Evolutionary conservation across 768 basidiomycete species (phyloP), one percentile per base, ranked within the genome.

Genomic region (Naganishia kalamii): DNA sequence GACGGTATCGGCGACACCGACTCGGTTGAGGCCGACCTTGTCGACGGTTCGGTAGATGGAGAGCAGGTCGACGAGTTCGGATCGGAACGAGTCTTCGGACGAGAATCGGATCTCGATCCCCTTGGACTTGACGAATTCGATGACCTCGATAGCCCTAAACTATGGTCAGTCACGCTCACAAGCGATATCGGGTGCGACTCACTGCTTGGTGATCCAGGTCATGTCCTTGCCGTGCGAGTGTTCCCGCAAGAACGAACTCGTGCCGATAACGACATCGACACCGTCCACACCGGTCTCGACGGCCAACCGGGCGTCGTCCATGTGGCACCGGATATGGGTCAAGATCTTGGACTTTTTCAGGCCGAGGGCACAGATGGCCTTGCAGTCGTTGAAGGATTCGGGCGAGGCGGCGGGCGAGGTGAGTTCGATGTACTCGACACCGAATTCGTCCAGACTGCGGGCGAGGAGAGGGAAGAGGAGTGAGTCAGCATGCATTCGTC

Each of bases 221-320:
- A 99, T 99, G 79, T 98, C 96, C 85, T 98, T 99, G 75, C 96
- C 96, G 79, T 99, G 96, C 29, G 94, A 97, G 85, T 98, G 96
- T 81, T 99, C 93, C 72, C 94, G 88, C 54, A 98, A 87, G 88
- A 96, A 99, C 44, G 93, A 97, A 11, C 93, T 97, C 10, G 96
- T 98, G 37, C 96, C 94, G 69, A 99, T 98, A 79, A 98, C 96
- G 71, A 98, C 92, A 78, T 98, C 94, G 68, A 97, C 96, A 78
- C 96, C 96, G 76, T 98, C 92, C 47, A 99, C 94, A 77, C 92
- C 93, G 69, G 96, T 98, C 82, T 98, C 94, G 60, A 98, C 93
- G 40, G 96, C 96, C 74, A 97, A 91, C 60, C 90, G 85, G 13
- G 96, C 96, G 80, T 99, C 96, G 75, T 98, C 93, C 96, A 99